A percentile compares a stretch with the other conserved stretches of the same genome.
These are phyloP conservation scores for Fusarium sororula DNA, from an alignment of 2,329 filamentous ascomycete genomes.

Conservation along the genomic window DNA sequence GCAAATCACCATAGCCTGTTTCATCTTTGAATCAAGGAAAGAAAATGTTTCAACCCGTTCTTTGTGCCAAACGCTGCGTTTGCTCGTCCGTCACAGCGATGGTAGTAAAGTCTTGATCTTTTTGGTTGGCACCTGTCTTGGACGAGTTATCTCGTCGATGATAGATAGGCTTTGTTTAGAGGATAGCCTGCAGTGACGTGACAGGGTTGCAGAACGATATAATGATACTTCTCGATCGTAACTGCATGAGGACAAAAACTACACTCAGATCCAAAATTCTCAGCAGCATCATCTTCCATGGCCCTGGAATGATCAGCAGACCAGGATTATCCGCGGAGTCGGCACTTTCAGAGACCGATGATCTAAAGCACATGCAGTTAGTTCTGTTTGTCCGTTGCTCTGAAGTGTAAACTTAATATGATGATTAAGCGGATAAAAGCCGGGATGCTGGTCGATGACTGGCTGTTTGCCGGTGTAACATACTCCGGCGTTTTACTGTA, in stretches of 20 bases:
- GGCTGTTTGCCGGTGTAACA: not conserved
- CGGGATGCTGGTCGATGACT: not conserved
- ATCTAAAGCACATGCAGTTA: not conserved
- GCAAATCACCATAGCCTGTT: too few relatives aligned
- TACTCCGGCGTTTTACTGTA: not conserved
- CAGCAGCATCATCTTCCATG: not conserved
- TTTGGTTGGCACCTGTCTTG: not conserved
- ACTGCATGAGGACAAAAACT: not conserved
- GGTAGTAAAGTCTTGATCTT: not conserved
- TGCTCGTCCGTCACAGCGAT: not conserved
- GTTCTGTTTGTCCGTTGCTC: not conserved
- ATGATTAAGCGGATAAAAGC: not conserved
- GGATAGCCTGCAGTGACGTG: not conserved
- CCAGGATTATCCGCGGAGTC: not conserved
- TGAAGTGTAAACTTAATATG: not conserved
- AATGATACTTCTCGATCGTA: not conserved
- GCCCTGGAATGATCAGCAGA: not conserved
- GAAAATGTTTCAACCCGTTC: rapidly evolving
- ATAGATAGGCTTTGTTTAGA: not conserved
- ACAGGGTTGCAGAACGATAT: not conserved
- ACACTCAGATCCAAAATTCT: too few relatives aligned
- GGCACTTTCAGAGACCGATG: not conserved
- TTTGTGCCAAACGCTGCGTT: rapidly evolving
- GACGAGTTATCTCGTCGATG: not conserved
- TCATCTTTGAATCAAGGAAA: rapidly evolving